A percentile compares a stretch with the other conserved stretches of the same genome.
Evolutionary conservation across 345 rosid species (phyloP).

Genomic region (Adansonia digitata): DNA sequence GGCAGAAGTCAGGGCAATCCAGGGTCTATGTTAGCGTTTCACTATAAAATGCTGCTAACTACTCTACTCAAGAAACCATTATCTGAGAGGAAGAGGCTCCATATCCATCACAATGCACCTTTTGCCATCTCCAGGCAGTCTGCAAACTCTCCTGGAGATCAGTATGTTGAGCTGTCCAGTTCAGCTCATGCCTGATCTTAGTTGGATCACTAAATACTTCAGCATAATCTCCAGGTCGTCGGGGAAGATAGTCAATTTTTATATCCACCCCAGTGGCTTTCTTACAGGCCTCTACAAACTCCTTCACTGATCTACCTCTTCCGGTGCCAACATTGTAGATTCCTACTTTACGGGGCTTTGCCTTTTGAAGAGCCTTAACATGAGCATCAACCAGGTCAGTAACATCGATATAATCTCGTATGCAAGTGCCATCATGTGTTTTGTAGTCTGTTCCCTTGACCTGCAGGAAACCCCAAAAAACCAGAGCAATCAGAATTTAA

Average conservation of each 20-base stretch:
- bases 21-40: neutral
- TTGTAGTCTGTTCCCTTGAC: slow-evolving; percentile 94
- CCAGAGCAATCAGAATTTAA: neutral
- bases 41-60: neutral
- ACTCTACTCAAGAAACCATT: neutral
- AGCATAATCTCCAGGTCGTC: slow-evolving; percentile 94
- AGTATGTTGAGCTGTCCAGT: slow-evolving; percentile 84
- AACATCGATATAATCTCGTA: slow-evolving; percentile 94
- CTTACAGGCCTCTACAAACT: slow-evolving; percentile 97
- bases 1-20: neutral
- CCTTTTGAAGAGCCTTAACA: slow-evolving; percentile 86
- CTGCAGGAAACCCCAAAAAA: slow-evolving; percentile 31
- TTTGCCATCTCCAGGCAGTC: slow-evolving; percentile 94
- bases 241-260: slow-evolving; percentile 70
- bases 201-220: slow-evolving; percentile 91
- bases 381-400: slow-evolving; percentile 98
- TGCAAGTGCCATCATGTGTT: slow-evolving; percentile 88
- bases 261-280: slow-evolving; percentile 76
- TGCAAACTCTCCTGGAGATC: slow-evolving; percentile 71
- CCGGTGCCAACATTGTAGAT: slow-evolving; percentile 99
- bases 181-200: slow-evolving; percentile 62
- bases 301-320: slow-evolving; percentile 90
- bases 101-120: slow-evolving; percentile 69
- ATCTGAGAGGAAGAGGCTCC: slow-evolving; percentile 34
- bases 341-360: slow-evolving; percentile 65